A percentile compares a stretch with the other conserved stretches of the same genome.
These are phyloP conservation scores for Globisporangium paroecandrum DNA, from an alignment of 352 stramenopile species.

Conservation along the genomic window DNA sequence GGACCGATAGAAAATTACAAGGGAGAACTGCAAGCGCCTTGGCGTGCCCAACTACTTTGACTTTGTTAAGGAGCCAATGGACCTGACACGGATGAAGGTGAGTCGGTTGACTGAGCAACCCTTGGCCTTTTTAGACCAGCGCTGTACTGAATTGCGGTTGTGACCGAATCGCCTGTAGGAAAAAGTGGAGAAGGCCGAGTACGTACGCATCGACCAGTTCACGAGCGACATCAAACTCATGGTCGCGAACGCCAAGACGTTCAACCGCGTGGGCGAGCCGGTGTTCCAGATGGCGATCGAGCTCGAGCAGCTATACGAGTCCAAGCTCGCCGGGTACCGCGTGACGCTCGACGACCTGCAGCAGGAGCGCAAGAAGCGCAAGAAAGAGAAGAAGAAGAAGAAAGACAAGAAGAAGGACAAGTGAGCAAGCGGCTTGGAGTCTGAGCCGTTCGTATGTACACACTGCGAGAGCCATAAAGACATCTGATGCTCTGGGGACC, in stretches of 20 bases:
- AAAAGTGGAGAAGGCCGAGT: slow-evolving; percentile 73
- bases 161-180: slow-evolving; percentile 21
- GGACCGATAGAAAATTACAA: slow-evolving; percentile 60
- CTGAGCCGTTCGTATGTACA: background rate
- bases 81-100: slow-evolving; percentile 77
- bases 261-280: slow-evolving; percentile 77
- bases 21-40: slow-evolving; percentile 80
- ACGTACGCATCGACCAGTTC: slow-evolving; percentile 76
- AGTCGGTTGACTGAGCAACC: background rate
- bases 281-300: slow-evolving; percentile 84
- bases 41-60: slow-evolving; percentile 86
- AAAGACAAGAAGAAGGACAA: slow-evolving; percentile 90
- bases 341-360: slow-evolving; percentile 76
- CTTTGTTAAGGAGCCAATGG: slow-evolving; percentile 78
- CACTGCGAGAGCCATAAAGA: background rate
- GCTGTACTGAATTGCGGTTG: background rate
- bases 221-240: slow-evolving; percentile 75
- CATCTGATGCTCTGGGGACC: background rate
- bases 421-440: slow-evolving; percentile 17
- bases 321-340: slow-evolving; percentile 60
- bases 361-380: slow-evolving; percentile 82
- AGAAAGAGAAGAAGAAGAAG: slow-evolving; percentile 89
- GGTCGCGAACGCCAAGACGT: slow-evolving; percentile 80
- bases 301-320: slow-evolving; percentile 71
- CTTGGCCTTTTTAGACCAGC: background rate